Base-by-base conservation (phyloP, 2,329 filamentous ascomycete genomes). In the Pseudogymnoascus sp. region DNA sequence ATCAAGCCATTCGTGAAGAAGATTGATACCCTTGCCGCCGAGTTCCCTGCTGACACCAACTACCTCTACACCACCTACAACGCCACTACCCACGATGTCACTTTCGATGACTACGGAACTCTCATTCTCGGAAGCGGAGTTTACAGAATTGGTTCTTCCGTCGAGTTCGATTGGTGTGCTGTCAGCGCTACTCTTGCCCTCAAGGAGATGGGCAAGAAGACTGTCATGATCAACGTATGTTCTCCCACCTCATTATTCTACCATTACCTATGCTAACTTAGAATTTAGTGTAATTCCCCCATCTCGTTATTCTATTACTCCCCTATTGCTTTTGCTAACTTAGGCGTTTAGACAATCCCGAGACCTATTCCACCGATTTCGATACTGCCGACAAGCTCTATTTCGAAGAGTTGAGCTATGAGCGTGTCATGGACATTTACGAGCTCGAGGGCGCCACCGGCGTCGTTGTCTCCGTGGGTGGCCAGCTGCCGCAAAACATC, bases 11-110 rank as follows among this genome's bases (percentile, higher is more conserved):
- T 90, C 83, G 94, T 99, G 62, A 99, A 97, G 87, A 95, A 88
- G 81, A 97, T 99, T 69, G 94, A 99, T 72, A 99, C 94, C 18
- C 82, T 99, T 63, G 94, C 94, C 68, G 94, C 94, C 41, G 94
- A 99, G 75, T 97, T 97, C 79, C 92, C 92, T 32, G 92, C 91
- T 41, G 83, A 94, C 67, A 96, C 92, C 63, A 96, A 97, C 81
- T 97, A 96, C 76, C 83, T 95, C 8, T 96, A 97, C 79, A 97
- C 93, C 2, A 97, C 94, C 30, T 99, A 99, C 80, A 97, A 99
- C 72, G 94, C 92, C 62, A 89, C 89, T 14, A 87, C 89, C 14
- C 93, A 97, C 77, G 94, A 97, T 74, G 89, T 97, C 57, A 88
- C 84, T 12, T 97, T 99, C 67, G 88, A 97, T 67, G 93, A 97